Percentiles rank a stretch among this genome's conserved stretches.
Evolutionary conservation across 208 protist genomes (phyloP).

Genomic region (Leishmania lainsoni): DNA sequence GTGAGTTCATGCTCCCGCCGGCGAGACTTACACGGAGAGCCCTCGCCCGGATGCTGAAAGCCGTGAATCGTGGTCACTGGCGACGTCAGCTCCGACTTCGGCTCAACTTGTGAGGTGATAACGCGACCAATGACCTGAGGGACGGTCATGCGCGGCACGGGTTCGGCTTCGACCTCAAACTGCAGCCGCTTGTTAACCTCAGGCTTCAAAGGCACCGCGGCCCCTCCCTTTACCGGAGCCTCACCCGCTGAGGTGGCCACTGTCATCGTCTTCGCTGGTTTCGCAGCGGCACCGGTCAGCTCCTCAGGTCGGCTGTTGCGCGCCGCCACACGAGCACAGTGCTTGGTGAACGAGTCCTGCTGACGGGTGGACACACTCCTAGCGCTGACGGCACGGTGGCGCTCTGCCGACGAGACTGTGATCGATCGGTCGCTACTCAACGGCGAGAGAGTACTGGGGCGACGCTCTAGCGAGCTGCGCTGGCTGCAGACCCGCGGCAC

Average conservation of each 20-base stretch:
- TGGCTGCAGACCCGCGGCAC: constrained; percentile 1
- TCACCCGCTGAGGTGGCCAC: not conserved
- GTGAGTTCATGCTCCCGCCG: constrained; percentile 31
- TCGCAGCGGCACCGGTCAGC: not conserved
- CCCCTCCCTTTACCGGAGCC: not conserved
- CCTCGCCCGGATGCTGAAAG: constrained; percentile 6
- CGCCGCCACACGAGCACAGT: constrained; percentile 39
- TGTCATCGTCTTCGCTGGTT: not conserved
- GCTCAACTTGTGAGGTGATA: not conserved
- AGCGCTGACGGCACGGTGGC: not conserved
- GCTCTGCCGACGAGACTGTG: constrained; percentile 14
- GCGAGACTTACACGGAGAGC: constrained; percentile 36
- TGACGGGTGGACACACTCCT: constrained; percentile 31
- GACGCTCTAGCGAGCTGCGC: constrained; percentile 3
- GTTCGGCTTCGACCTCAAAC: constrained; percentile 10
- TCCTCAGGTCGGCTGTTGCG: not conserved
- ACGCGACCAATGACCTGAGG: constrained; percentile 1
- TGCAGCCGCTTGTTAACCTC: constrained; percentile 10
- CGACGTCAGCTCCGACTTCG: constrained; percentile 1
- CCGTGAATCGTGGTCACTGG: constrained; percentile 22
- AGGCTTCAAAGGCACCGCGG: not conserved
- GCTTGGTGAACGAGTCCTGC: constrained; percentile 42
- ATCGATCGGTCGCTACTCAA: constrained; percentile 14
- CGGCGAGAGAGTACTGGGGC: constrained; percentile 14
- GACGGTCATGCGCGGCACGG: constrained; percentile 9